Evolutionary conservation across 306 rosid species (phyloP).

Genomic region (Ceratonia siliqua): DNA sequence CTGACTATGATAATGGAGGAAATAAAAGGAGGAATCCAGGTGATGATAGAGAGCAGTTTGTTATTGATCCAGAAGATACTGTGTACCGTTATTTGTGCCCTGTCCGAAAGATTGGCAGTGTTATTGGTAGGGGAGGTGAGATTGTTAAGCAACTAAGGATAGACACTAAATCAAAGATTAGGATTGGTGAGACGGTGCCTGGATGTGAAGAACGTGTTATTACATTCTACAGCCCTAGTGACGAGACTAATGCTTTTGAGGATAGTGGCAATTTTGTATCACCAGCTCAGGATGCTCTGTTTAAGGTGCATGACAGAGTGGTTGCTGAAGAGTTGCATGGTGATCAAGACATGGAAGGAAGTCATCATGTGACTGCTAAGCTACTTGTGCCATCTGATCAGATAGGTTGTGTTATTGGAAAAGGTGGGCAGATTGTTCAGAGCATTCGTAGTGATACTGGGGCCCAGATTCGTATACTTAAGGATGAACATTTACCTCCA

Average conservation of each 20-base stretch:
- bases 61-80: conserved; percentile 72
- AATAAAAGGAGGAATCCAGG: conserved; percentile 69
- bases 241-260: conserved; percentile 65
- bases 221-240: conserved; percentile 72
- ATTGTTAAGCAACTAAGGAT: conserved; percentile 85
- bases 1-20: conserved; percentile 66
- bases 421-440: conserved; percentile 96
- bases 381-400: conserved; percentile 95
- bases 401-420: conserved; percentile 95
- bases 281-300: conserved; percentile 88
- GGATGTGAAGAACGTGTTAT: conserved; percentile 90
- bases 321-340: conserved; percentile 70
- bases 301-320: conserved; percentile 78
- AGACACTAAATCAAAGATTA: conserved; percentile 86
- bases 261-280: conserved; percentile 58
- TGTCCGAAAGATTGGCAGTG: conserved; percentile 84
- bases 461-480: conserved; percentile 87
- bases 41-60: conserved; percentile 68
- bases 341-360: conserved; percentile 55
- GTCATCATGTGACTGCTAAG: conserved; percentile 71
- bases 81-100: conserved; percentile 88
- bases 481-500: conserved; percentile 84
- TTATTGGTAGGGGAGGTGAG: conserved; percentile 96
- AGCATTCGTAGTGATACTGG: conserved; percentile 84
- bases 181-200: conserved; percentile 83